Percentiles rank a stretch among this genome's conserved stretches.
Conservation (phyloP, 2,329 filamentous ascomycete genomes). For the Penicillium sp. region DNA sequence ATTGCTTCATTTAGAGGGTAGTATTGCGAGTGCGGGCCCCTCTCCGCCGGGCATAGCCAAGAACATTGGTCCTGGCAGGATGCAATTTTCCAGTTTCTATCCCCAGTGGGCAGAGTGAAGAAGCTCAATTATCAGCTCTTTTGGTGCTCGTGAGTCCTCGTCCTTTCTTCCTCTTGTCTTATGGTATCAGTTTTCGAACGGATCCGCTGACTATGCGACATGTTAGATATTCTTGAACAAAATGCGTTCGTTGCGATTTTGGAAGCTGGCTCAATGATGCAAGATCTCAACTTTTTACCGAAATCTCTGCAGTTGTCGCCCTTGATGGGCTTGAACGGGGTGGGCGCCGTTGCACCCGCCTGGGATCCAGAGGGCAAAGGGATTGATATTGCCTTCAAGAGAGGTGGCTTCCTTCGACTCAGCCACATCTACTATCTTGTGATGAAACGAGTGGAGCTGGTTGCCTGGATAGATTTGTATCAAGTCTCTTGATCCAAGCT, state of each 20-base stretch:
- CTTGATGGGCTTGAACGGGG: background rate
- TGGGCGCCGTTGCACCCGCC: background rate
- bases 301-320: background rate
- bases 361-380: background rate
- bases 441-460: background rate
- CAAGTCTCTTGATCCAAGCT: background rate
- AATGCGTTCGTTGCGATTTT: background rate
- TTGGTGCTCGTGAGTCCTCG: background rate
- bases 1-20: slow-evolving; percentile 3
- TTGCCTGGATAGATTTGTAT: background rate
- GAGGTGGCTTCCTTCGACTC: background rate
- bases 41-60: background rate
- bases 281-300: background rate
- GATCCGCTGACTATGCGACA: background rate
- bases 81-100: background rate
- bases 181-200: background rate
- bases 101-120: background rate
- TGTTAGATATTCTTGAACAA: background rate
- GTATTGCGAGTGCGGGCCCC: background rate
- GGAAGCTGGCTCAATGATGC: background rate
- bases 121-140: background rate
- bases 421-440: background rate
- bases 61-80: background rate
- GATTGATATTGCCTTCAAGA: background rate
- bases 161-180: background rate